Percentiles rank a stretch among this genome's conserved stretches.
phyloP scores from a whole-genome alignment of 2,329 filamentous ascomycete species.

The Sporothrix phasma region DNA sequence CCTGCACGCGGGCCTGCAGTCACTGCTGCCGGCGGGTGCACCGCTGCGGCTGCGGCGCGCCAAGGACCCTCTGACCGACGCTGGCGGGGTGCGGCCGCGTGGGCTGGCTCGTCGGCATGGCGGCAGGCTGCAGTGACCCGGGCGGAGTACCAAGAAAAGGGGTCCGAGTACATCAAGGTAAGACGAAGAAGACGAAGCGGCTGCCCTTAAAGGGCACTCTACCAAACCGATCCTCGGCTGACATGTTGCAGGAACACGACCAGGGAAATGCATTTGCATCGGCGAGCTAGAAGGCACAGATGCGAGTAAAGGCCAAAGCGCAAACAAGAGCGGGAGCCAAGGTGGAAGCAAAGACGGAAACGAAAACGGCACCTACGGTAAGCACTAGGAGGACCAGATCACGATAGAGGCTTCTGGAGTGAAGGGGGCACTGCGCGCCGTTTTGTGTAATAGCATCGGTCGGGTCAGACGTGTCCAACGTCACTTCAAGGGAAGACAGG shows the following conservation, averaged over 20 bases:
- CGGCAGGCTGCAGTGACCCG: conserved; percentile 59
- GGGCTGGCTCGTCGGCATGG: conserved; percentile 57
- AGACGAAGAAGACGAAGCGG: no score
- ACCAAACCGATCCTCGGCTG: background rate
- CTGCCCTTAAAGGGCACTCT: background rate
- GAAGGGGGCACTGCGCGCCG: no score
- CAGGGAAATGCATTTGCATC: conserved; percentile 45
- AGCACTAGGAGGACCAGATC: background rate
- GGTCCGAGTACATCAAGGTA: conserved; percentile 85
- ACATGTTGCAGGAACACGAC: conserved; percentile 48
- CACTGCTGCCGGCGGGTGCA: conserved; percentile 59
- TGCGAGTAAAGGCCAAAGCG: background rate
- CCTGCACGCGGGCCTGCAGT: conserved; percentile 60
- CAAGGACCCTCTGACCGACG: conserved; percentile 68
- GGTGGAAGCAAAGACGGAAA: background rate
- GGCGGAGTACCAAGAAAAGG: conserved; percentile 86
- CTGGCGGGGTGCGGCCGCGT: conserved; percentile 90
- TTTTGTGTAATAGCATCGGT: background rate
- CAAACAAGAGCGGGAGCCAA: background rate
- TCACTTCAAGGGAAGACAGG: background rate
- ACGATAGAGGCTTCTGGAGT: no score
- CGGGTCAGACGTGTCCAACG: background rate
- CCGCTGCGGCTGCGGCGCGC: conserved; percentile 64
- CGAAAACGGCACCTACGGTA: background rate
- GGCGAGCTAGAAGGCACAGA: background rate